phyloP scores from a whole-genome alignment of 164 flowering plant species.

The Nelumbo lutea region DNA sequence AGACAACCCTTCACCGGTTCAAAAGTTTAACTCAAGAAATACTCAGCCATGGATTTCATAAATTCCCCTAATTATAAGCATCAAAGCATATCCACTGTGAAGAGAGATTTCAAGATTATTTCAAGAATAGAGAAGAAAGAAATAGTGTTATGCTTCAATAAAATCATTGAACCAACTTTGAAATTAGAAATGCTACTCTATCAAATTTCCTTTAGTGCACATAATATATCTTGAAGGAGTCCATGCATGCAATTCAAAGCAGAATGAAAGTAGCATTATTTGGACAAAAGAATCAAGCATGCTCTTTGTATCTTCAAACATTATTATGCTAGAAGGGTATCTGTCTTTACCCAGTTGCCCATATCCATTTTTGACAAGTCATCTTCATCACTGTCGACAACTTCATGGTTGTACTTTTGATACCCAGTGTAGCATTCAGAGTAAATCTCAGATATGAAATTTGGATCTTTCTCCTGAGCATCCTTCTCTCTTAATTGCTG shows the following conservation, averaged over 20 bases:
- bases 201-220: not conserved
- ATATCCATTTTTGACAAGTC: conserved; percentile 98
- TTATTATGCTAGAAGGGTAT: not conserved
- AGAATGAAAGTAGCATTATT: not conserved
- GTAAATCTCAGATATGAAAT: conserved; percentile 94
- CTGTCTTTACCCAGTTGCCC: conserved; percentile 83
- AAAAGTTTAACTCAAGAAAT: not conserved
- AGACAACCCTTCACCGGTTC: conserved; percentile 93
- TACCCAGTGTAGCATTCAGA: conserved; percentile 99
- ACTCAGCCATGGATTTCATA: not conserved
- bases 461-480: conserved; percentile 96
- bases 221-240: not conserved
- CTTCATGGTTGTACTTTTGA: conserved; percentile 92
- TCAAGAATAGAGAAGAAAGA: not conserved
- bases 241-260: not conserved
- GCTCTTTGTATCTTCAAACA: not conserved
- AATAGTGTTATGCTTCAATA: not conserved
- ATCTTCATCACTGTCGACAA: conserved; percentile 91
- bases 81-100: not conserved
- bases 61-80: not conserved
- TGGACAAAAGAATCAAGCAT: not conserved
- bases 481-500: conserved; percentile 93
- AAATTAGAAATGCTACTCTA: too few species aligned
- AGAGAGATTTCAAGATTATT: not conserved
- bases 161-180: too few species aligned